A percentile compares a stretch with the other conserved stretches of the same genome.
These are phyloP conservation scores for Marsdenia floribunda DNA, from an alignment of 257 asterid species.

Conservation along the genomic window DNA sequence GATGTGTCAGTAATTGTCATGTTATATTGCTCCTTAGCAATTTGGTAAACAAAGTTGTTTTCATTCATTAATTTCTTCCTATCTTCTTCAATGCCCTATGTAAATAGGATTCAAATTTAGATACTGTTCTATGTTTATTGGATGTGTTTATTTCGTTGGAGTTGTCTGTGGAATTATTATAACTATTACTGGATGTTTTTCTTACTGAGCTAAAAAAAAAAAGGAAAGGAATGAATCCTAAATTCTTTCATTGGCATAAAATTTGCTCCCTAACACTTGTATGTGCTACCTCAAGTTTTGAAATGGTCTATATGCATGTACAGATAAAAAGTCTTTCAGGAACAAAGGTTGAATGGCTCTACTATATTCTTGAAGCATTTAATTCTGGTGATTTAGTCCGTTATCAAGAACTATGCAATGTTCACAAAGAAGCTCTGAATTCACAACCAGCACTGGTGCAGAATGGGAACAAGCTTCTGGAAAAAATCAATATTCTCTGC, in stretches of 20 bases:
- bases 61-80: neutral
- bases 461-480: slow-evolving; percentile 90
- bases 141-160: neutral
- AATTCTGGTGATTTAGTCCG: slow-evolving; percentile 79
- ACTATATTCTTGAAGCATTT: slow-evolving; percentile 83
- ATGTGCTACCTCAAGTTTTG: slow-evolving; percentile 4
- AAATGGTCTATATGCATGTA: slow-evolving; percentile 13
- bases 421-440: slow-evolving; percentile 73
- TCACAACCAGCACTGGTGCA: slow-evolving; percentile 86
- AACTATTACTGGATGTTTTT: no score
- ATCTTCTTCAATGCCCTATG: neutral
- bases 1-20: neutral
- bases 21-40: neutral
- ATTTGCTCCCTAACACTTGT: neutral
- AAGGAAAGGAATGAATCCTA: neutral
- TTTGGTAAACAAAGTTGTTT: neutral
- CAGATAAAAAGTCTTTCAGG: slow-evolving; percentile 88
- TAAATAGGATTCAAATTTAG: neutral
- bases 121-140: neutral
- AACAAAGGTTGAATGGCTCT: slow-evolving; percentile 86
- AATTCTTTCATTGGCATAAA: neutral
- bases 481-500: slow-evolving; percentile 93
- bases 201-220: neutral
- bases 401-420: slow-evolving; percentile 77
- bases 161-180: neutral